Conservation (phyloP, 139 green algal species). For the Chlamydomonas eustigma region DNA sequence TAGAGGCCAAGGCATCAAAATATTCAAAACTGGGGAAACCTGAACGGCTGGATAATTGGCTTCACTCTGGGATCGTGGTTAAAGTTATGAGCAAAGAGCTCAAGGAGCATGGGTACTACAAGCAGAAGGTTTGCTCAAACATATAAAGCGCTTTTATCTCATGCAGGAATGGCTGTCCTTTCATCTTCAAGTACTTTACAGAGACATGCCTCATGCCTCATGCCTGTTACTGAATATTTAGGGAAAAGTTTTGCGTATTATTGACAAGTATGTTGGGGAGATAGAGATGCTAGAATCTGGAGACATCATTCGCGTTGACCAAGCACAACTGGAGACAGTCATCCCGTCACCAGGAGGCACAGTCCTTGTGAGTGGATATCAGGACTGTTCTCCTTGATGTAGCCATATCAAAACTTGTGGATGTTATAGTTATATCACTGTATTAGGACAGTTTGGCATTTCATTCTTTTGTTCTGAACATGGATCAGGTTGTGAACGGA, state of each 20-base stretch:
- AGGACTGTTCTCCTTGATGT: too few relatives aligned
- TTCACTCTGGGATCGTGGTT: conserved; percentile 79
- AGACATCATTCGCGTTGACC: conserved; percentile 81
- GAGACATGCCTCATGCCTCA: too few relatives aligned
- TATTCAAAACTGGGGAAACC: background rate
- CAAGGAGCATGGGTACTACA: conserved; percentile 84
- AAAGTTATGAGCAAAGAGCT: conserved; percentile 78
- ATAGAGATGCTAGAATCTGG: conserved; percentile 70
- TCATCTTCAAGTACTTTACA: too few relatives aligned
- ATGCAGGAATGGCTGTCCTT: too few relatives aligned
- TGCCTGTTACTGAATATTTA: too few relatives aligned
- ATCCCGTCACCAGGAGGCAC: conserved; percentile 38
- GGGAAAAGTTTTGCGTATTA: conserved; percentile 67
- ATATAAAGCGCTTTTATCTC: too few relatives aligned
- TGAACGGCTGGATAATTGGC: conserved; percentile 48
- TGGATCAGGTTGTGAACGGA: conserved; percentile 66
- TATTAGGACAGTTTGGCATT: too few relatives aligned
- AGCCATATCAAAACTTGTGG: too few relatives aligned
- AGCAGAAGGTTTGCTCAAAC: conserved; percentile 66
- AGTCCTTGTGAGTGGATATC: conserved; percentile 12
- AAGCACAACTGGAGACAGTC: conserved; percentile 92
- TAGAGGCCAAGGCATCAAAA: background rate
- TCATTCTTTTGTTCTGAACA: conserved; percentile 70
- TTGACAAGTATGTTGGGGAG: conserved; percentile 75
- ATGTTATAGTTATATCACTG: too few relatives aligned